These are phyloP conservation scores for Aspergillus sp. DNA, from an alignment of 2,329 filamentous ascomycete species.

Conservation along the genomic window DNA sequence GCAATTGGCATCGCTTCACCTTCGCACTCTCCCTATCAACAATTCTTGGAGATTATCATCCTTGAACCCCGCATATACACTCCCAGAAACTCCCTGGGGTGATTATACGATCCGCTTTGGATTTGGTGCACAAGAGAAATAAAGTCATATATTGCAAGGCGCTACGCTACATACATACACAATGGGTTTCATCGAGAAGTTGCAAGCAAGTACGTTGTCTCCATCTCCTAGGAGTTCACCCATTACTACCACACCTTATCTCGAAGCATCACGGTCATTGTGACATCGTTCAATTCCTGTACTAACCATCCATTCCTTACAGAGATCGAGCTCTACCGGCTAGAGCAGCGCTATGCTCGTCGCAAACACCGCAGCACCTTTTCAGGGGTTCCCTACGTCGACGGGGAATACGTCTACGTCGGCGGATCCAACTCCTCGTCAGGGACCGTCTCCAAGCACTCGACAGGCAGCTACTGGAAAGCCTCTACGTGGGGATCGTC, in stretches of 20 bases:
- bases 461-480: slow-evolving; percentile 38
- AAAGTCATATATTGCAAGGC: neutral
- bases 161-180: slow-evolving; percentile 19
- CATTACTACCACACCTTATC: neutral
- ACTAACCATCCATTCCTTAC: slow-evolving; percentile 30
- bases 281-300: neutral
- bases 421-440: slow-evolving; percentile 39
- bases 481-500: slow-evolving; percentile 31
- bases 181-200: slow-evolving; percentile 55
- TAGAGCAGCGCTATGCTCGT: slow-evolving; percentile 92
- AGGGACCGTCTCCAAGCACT: slow-evolving; percentile 43
- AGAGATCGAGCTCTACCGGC: slow-evolving; percentile 84
- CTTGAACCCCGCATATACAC: neutral
- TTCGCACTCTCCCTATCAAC: neutral
- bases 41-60: neutral
- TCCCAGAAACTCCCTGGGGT: neutral
- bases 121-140: neutral
- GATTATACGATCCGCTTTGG: neutral
- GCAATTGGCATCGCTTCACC: neutral
- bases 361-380: slow-evolving; percentile 89
- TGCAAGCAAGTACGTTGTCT: slow-evolving; percentile 51
- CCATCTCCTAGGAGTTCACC: neutral
- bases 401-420: slow-evolving; percentile 89
- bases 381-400: slow-evolving; percentile 85
- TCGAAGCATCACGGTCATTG: neutral